phyloP scores from a whole-genome alignment of 352 stramenopile genomes.

The Globisporangium polare region DNA sequence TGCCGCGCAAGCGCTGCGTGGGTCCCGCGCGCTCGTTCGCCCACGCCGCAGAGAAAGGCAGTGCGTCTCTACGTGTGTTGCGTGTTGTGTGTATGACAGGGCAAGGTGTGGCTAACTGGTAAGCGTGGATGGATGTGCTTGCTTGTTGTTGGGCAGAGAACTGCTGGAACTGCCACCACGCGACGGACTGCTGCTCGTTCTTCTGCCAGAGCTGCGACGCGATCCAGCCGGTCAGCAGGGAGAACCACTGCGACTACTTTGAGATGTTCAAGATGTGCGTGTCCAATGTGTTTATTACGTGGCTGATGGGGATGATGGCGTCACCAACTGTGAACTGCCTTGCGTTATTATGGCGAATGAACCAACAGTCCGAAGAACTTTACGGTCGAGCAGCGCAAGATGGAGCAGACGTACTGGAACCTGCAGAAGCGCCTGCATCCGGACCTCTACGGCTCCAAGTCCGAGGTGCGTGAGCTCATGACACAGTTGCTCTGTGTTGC shows the following conservation, averaged over 20 bases:
- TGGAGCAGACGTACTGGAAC: conserved; percentile 87
- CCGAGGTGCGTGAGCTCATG: conserved; percentile 46
- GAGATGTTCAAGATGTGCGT: conserved; percentile 83
- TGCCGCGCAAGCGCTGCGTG: conserved; percentile 12
- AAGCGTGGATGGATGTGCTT: no score
- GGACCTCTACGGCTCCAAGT: conserved; percentile 84
- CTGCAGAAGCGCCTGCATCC: conserved; percentile 83
- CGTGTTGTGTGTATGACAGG: not conserved
- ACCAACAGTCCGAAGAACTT: conserved; percentile 66
- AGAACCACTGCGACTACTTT: conserved; percentile 81
- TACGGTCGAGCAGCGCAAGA: conserved; percentile 70
- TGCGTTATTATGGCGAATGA: not conserved
- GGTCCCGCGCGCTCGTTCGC: conserved; percentile 18
- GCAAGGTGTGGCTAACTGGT: not conserved
- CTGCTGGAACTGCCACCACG: conserved; percentile 85
- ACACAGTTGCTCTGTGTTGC: no score
- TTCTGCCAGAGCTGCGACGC: conserved; percentile 77
- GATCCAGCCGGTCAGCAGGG: conserved; percentile 63
- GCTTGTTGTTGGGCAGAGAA: conserved; percentile 18
- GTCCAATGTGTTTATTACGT: conserved; percentile 2
- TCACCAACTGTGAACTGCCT: not conserved
- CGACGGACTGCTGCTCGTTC: conserved; percentile 79
- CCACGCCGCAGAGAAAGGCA: conserved; percentile 22
- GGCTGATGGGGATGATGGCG: not conserved
- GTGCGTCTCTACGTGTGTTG: conserved; percentile 5